A percentile compares a stretch with the other conserved stretches of the same genome.
These are phyloP conservation scores for Hirsutella minnesotensis DNA, from an alignment of 2,329 filamentous ascomycete species.

Conservation along the genomic window DNA sequence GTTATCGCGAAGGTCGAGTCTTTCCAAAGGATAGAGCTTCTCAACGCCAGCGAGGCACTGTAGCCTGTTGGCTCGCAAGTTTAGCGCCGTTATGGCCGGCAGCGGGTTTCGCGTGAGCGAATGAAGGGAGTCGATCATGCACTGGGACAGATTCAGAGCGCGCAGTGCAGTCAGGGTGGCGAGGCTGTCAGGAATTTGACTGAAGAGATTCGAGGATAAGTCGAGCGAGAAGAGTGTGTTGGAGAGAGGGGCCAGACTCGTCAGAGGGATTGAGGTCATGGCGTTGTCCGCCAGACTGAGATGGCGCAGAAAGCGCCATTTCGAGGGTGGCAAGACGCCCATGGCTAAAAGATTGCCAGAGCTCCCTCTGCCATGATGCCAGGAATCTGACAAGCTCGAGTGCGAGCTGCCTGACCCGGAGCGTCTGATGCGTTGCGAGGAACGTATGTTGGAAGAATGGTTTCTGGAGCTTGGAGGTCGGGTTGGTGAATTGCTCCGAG, in stretches of 20 bases:
- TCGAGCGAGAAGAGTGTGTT: conserved; percentile 87
- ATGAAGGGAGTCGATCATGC: conserved; percentile 93
- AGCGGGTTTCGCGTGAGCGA: conserved; percentile 77
- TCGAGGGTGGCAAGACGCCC: conserved; percentile 66
- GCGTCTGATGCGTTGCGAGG: conserved; percentile 64
- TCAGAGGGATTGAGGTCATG: conserved; percentile 64
- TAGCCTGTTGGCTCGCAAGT: conserved; percentile 80
- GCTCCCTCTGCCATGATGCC: conserved; percentile 55
- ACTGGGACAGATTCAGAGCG: conserved; percentile 86
- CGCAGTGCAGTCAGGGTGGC: conserved; percentile 77
- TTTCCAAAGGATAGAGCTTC: conserved; percentile 75
- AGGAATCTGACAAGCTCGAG: conserved; percentile 58
- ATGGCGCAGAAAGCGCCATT: conserved; percentile 92
- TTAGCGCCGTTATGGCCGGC: conserved; percentile 86
- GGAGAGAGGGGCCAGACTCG: conserved; percentile 69
- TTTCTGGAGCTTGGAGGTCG: conserved; percentile 68
- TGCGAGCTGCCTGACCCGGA: conserved; percentile 90
- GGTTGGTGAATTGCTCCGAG: conserved; percentile 69
- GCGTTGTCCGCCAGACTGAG: conserved; percentile 87
- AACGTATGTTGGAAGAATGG: conserved; percentile 52
- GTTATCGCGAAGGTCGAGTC: conserved; percentile 86
- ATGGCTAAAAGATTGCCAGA: conserved; percentile 64
- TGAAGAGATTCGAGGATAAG: conserved; percentile 83
- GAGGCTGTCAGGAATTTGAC: conserved; percentile 86
- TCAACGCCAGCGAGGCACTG: conserved; percentile 83